Evolutionary conservation across 2,329 filamentous ascomycete genomes (phyloP).

Genomic region (Chalaropsis thielavioides): DNA sequence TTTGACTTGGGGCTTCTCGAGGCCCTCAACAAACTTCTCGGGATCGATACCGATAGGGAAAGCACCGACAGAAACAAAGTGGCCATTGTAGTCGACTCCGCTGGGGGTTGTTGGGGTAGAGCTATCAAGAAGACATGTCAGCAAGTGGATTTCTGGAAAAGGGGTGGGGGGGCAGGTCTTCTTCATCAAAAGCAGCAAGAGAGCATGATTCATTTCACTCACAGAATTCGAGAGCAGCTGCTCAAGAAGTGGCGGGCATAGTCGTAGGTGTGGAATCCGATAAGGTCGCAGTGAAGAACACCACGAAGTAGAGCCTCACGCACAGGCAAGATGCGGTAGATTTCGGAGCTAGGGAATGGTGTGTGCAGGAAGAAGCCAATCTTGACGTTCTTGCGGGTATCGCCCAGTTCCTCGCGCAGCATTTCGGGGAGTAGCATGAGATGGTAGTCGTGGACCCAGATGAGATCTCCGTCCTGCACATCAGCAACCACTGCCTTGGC

Average conservation of each 20-base stretch:
- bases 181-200: too few species aligned
- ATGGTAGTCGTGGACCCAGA: conserved; percentile 99
- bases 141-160: too few species aligned
- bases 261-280: conserved; percentile 97
- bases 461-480: conserved; percentile 80
- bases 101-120: conserved; percentile 73
- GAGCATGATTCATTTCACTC: conserved; percentile 24
- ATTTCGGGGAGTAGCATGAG: conserved; percentile 92
- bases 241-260: conserved; percentile 97
- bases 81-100: conserved; percentile 79
- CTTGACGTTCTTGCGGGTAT: conserved; percentile 77
- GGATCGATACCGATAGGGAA: conserved; percentile 98
- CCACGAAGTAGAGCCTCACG: conserved; percentile 77
- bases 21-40: conserved; percentile 82
- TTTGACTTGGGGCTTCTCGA: conserved; percentile 73
- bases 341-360: conserved; percentile 90
- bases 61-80: conserved; percentile 79
- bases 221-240: conserved; percentile 87
- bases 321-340: conserved; percentile 89
- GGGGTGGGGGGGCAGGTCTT: background rate
- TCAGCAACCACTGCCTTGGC: conserved; percentile 76
- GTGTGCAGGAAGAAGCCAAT: conserved; percentile 98
- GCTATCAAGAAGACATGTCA: conserved; percentile 23
- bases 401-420: conserved; percentile 77
- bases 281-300: conserved; percentile 82